These are phyloP conservation scores for Quillaja saponaria DNA, from an alignment of 306 rosid genomes.

Conservation along the genomic window DNA sequence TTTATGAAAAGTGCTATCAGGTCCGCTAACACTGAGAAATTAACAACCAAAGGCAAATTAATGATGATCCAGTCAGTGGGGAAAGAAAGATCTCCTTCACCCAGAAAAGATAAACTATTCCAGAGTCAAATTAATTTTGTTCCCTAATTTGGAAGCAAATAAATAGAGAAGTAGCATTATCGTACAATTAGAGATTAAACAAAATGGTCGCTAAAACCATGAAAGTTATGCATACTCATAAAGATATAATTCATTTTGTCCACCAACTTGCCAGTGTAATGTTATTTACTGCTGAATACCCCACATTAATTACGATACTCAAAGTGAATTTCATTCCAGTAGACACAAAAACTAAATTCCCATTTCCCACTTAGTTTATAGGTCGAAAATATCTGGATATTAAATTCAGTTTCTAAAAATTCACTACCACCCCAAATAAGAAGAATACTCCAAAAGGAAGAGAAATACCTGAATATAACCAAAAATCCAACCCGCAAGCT, in stretches of 20 bases:
- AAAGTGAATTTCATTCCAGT: constrained; percentile 7
- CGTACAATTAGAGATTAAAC: constrained; percentile 5
- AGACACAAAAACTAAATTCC: constrained; percentile 13
- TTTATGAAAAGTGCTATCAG: constrained; percentile 24
- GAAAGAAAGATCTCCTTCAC: constrained; percentile 34
- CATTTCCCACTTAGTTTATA: constrained; percentile 10
- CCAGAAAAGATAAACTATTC: constrained; percentile 32
- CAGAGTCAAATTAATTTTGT: constrained; percentile 29
- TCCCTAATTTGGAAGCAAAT: constrained; percentile 35
- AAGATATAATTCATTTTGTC: constrained; percentile 30
- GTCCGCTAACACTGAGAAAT: constrained; percentile 17
- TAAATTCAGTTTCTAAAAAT: constrained; percentile 13
- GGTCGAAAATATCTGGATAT: constrained; percentile 19
- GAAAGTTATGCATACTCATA: constrained; percentile 22
- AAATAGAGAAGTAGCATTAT: constrained; percentile 15
- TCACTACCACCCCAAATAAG: constrained; percentile 15
- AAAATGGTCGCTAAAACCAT: constrained; percentile 18
- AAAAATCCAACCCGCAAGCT: constrained; percentile 31
- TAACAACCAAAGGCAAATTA: constrained; percentile 22
- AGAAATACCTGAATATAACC: constrained; percentile 45
- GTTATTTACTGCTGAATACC: constrained; percentile 26
- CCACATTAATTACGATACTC: constrained; percentile 32
- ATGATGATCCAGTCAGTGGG: constrained; percentile 27
- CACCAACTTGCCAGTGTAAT: constrained; percentile 32
- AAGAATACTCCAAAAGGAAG: constrained; percentile 3